Conservation (phyloP, 192 early-diverging fungal species). For the Phycomyces nitens region DNA sequence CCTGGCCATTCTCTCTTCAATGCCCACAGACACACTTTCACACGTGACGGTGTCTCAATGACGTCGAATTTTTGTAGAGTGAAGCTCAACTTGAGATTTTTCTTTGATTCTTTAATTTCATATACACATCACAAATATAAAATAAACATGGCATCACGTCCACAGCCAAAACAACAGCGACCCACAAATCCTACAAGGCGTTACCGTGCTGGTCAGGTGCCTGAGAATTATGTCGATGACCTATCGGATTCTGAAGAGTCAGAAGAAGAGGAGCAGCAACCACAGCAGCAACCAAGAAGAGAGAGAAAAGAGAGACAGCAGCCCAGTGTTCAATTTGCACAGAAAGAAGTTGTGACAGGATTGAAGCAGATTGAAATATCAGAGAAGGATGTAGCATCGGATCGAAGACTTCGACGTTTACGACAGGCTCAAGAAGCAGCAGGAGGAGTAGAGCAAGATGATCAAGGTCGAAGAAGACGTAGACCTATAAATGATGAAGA, state of each 20-base stretch:
- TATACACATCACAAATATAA: neutral
- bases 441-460: constrained; percentile 18
- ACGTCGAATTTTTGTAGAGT: too few species aligned
- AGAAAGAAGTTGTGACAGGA: constrained; percentile 39
- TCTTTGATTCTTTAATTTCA: neutral
- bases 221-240: constrained; percentile 50
- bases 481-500: constrained; percentile 25
- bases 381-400: constrained; percentile 35
- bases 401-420: constrained; percentile 47
- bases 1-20: too few species aligned
- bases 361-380: constrained; percentile 45
- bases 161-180: constrained; percentile 8
- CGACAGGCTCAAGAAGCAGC: constrained; percentile 40
- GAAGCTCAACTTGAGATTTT: too few species aligned
- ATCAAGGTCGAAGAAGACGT: constrained; percentile 32
- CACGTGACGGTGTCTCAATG: too few species aligned
- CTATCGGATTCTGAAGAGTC: constrained; percentile 49
- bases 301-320: constrained; percentile 6
- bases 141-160: constrained; percentile 18
- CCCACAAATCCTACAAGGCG: constrained; percentile 50
- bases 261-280: constrained; percentile 43
- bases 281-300: constrained; percentile 10
- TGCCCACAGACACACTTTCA: too few species aligned
- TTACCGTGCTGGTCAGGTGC: constrained; percentile 57
- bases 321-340: constrained; percentile 22